These are phyloP conservation scores for Ilyonectria destructans DNA, from an alignment of 2,329 filamentous ascomycete genomes.

Conservation along the genomic window DNA sequence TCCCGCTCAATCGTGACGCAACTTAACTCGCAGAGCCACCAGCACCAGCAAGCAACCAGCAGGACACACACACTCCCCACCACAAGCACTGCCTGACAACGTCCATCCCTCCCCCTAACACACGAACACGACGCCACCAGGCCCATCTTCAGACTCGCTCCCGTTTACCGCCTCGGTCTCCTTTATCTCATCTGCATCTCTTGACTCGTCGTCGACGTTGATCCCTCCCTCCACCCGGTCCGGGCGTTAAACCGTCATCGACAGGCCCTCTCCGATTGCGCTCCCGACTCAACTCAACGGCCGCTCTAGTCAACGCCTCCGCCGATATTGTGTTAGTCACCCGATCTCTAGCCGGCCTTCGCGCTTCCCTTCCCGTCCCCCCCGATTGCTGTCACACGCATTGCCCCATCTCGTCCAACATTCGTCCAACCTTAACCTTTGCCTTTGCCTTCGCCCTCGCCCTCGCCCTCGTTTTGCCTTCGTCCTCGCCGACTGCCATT, in stretches of 20 bases:
- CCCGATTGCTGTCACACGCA: conserved; percentile 25
- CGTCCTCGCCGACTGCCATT: conserved; percentile 31
- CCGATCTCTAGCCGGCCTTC: conserved; percentile 35
- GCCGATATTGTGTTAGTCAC: conserved; percentile 49
- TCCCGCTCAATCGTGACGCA: conserved; percentile 45
- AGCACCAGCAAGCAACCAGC: conserved; percentile 25
- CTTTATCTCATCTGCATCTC: conserved; percentile 28
- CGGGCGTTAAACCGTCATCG: conserved; percentile 32
- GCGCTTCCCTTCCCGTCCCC: conserved; percentile 27
- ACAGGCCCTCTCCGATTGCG: conserved; percentile 45
- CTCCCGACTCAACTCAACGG: conserved; percentile 43
- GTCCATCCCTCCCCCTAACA: conserved; percentile 31
- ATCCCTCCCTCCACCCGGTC: conserved; percentile 34
- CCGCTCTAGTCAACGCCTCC: conserved; percentile 42
- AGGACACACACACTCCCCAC: conserved; percentile 30
- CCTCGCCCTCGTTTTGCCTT: conserved; percentile 22
- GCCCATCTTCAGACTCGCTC: conserved; percentile 16
- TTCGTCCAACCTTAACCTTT: conserved; percentile 20
- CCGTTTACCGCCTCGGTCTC: conserved; percentile 33
- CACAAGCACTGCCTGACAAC: conserved; percentile 33
- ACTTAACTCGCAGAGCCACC: conserved; percentile 32
- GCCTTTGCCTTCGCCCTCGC: conserved; percentile 6
- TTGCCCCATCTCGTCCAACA: conserved; percentile 25
- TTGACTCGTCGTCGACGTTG: conserved; percentile 29
- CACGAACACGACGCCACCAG: conserved; percentile 45